A percentile compares a stretch with the other conserved stretches of the same genome.
phyloP scores from a whole-genome alignment of 768 basidiomycete species.

The Agrocybe praecox region DNA sequence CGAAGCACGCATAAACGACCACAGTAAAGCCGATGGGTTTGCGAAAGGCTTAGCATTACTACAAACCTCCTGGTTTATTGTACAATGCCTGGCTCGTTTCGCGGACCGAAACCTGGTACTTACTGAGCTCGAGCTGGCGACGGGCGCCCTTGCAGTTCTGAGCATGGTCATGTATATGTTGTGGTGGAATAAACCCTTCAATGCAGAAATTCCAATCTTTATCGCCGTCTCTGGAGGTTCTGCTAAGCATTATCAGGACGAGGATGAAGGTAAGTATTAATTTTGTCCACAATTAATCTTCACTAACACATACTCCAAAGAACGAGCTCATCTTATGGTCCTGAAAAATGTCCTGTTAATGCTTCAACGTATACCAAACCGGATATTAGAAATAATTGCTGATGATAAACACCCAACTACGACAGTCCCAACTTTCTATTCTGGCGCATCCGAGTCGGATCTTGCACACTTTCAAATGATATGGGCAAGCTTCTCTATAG shows the following conservation, averaged over 20 bases:
- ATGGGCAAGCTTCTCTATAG: neutral
- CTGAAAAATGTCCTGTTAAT: too few relatives aligned
- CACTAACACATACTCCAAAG: too few relatives aligned
- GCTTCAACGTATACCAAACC: too few relatives aligned
- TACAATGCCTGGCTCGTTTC: neutral
- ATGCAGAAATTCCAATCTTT: neutral
- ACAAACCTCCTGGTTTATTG: neutral
- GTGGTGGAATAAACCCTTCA: neutral
- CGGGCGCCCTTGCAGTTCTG: neutral
- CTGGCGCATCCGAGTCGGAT: neutral
- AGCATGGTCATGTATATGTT: neutral
- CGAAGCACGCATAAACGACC: neutral
- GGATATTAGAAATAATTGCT: neutral
- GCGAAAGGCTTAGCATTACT: too few relatives aligned
- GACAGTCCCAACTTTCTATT: neutral
- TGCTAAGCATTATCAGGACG: neutral
- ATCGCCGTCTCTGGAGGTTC: neutral
- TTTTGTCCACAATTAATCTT: too few relatives aligned
- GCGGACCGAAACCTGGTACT: neutral
- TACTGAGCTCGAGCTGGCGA: neutral
- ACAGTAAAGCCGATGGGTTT: neutral
- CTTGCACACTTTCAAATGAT: neutral
- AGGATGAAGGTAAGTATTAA: neutral
- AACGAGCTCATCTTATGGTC: too few relatives aligned
- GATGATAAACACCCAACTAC: too few relatives aligned